These are phyloP conservation scores for Scheffersomyces illinoinensis DNA, from an alignment of 1,139 yeast genomes.

Conservation along the genomic window DNA sequence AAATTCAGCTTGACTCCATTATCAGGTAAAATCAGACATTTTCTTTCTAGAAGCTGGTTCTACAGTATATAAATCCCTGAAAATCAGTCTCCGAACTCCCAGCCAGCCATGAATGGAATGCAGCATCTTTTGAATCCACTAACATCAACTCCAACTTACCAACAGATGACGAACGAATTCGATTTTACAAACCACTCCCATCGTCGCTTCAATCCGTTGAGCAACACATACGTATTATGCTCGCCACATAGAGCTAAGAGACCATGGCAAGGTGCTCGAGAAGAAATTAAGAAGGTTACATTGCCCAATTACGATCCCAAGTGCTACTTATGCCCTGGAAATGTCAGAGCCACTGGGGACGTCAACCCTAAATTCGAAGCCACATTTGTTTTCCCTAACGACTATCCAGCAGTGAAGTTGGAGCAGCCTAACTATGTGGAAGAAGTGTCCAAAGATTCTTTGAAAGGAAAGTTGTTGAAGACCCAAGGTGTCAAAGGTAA, in stretches of 20 bases:
- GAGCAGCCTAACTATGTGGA: slow-evolving; percentile 52
- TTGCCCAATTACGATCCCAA: slow-evolving; percentile 62
- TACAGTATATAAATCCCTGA: background rate
- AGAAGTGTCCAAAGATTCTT: slow-evolving; percentile 16
- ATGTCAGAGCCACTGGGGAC: slow-evolving; percentile 64
- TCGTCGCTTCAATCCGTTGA: slow-evolving; percentile 67
- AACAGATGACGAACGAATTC: slow-evolving; percentile 32
- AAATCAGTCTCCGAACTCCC: background rate
- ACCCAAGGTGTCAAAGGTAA: slow-evolving; percentile 67
- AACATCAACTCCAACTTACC: slow-evolving; percentile 19
- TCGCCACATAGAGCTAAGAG: slow-evolving; percentile 80
- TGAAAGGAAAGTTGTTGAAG: slow-evolving; percentile 48
- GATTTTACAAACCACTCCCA: slow-evolving; percentile 62
- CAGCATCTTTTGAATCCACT: slow-evolving; percentile 25
- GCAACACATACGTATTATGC: slow-evolving; percentile 63
- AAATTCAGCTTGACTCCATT: slow-evolving; percentile 7
- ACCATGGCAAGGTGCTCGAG: slow-evolving; percentile 82
- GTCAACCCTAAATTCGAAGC: slow-evolving; percentile 58
- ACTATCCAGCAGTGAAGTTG: slow-evolving; percentile 67
- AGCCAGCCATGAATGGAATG: slow-evolving; percentile 11
- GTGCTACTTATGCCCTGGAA: slow-evolving; percentile 77
- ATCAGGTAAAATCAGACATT: background rate
- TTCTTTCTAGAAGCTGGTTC: background rate
- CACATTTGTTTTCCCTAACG: slow-evolving; percentile 66
- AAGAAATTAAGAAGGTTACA: slow-evolving; percentile 42